These are phyloP conservation scores for Kodamaea ohmeri DNA, from an alignment of 1,139 yeast species.

Conservation along the genomic window DNA sequence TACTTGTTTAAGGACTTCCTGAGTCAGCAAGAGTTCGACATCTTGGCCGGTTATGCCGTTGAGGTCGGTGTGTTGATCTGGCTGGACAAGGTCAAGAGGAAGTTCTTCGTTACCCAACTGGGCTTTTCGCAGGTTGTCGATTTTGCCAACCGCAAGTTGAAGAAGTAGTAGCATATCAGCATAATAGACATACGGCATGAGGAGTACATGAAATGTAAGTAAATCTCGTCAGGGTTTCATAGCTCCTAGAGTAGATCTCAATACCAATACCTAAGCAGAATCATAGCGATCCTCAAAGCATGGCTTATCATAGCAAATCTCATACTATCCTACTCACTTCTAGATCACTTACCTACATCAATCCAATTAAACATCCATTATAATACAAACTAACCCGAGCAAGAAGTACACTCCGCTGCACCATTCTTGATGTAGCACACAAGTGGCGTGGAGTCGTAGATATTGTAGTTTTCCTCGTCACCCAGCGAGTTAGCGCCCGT, in stretches of 20 bases:
- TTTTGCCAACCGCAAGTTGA: constrained; percentile 66
- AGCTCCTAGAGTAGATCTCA: neutral
- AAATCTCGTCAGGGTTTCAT: neutral
- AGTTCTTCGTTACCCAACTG: constrained; percentile 77
- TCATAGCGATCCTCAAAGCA: neutral
- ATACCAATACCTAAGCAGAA: neutral
- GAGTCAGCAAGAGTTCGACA: constrained; percentile 71
- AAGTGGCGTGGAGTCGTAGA: constrained; percentile 35
- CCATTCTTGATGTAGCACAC: constrained; percentile 35
- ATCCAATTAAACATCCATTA: constrained; percentile 5
- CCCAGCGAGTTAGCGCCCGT: constrained; percentile 6
- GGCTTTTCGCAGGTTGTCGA: constrained; percentile 89
- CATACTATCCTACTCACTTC: neutral
- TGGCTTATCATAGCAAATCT: neutral
- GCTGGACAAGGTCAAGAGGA: constrained; percentile 70
- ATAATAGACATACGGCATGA: neutral
- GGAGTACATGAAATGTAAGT: neutral
- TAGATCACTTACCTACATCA: too few species aligned
- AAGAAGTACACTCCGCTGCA: constrained; percentile 44
- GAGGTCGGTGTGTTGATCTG: constrained; percentile 90
- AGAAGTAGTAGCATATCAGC: constrained; percentile 13
- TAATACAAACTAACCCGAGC: constrained; percentile 36
- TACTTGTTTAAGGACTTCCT: constrained; percentile 84
- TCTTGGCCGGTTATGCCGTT: constrained; percentile 71
- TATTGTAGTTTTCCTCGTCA: constrained; percentile 19